Conservation (phyloP, 805 yeast species). For the Saturnispora serradocipensis region DNA sequence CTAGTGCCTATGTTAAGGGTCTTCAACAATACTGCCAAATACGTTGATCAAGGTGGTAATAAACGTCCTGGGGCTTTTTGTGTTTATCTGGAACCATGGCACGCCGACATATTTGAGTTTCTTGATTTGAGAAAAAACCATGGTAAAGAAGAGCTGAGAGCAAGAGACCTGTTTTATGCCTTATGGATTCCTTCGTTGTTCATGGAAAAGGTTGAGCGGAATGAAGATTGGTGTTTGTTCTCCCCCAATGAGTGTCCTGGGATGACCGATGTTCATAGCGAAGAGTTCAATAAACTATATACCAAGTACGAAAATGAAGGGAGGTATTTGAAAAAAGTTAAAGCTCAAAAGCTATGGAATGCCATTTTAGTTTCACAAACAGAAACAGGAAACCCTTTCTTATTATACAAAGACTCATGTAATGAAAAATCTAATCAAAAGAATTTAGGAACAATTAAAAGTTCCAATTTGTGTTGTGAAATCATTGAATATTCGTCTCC, state of each 20-base stretch:
- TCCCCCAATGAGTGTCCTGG: constrained; percentile 89
- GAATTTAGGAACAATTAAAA: constrained; percentile 85
- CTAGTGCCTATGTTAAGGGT: constrained; percentile 94
- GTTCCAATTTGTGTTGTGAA: constrained; percentile 92
- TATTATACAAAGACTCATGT: constrained; percentile 89
- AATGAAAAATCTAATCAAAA: constrained; percentile 82
- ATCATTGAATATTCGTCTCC: constrained; percentile 85
- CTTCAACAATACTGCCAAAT: constrained; percentile 90
- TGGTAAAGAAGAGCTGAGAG: constrained; percentile 89
- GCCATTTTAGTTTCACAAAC: constrained; percentile 86
- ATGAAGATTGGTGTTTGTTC: constrained; percentile 80
- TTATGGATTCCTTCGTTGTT: constrained; percentile 93
- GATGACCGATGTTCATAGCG: constrained; percentile 72
- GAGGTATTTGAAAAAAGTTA: constrained; percentile 52
- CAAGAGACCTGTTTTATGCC: constrained; percentile 88
- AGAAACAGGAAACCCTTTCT: constrained; percentile 94
- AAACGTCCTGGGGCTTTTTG: constrained; percentile 98
- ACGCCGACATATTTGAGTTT: constrained; percentile 80
- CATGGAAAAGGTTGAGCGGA: constrained; percentile 78
- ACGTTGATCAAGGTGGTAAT: constrained; percentile 97
- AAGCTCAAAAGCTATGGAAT: constrained; percentile 88
- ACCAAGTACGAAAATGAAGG: constrained; percentile 64
- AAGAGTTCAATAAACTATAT: constrained; percentile 67
- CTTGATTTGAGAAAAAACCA: constrained; percentile 84
- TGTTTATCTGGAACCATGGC: constrained; percentile 94